Base-by-base conservation (phyloP, 768 basidiomycete species). In the Rhodosporidiobolus sp. region DNA sequence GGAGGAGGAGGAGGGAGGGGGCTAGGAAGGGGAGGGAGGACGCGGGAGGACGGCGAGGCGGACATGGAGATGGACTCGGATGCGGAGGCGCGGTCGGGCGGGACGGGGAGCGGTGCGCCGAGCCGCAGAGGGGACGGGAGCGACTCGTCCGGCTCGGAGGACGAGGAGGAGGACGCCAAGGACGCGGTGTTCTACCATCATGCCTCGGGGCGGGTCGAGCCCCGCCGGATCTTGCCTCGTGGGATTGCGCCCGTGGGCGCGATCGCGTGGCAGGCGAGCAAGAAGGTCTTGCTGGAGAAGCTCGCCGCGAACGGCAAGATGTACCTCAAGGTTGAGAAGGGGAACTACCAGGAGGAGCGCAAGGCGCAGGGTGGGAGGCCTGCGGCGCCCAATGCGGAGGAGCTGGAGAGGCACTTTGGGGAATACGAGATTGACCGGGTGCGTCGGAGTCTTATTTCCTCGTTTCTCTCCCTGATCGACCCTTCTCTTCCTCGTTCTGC, bases 61-160 rank as follows among this genome's bases (percentile, higher is more conserved):
- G 76, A 77, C 54, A 74, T 77, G 72, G 73, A 77, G 49, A 54
- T 74, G 16, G 70, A 72, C 22, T 65, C 69, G 43, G 70, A 67
- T 7, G 53, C 38, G 38, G 38, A 43, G n/a, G n/a, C n/a, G 38
- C 38, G 38, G 8, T 38, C 24, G 70, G 67, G 61, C n/a, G 9
- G 28, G 61, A 61, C 28, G 46, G 50, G 35, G 57, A 56, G 34
- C 53, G 34, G 32, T 69, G 38, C 69, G 76, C 32, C 71, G 77
- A 24, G 34, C 38, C 53, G 65, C 12, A 12, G 73, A 3, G 53
- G 73, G 65, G 48, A 34, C 55, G 49, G 26, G 62, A 60, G 28
- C 35, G 63, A 56, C 46, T 52, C 19, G 46, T 49, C 28, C 55
- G 60, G 49, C 50, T 60, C 50, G 11, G 28, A 26, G 10, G 45